Evolutionary conservation across 305 asterid genomes (phyloP), one percentile per base, ranked within the genome.

Genomic region (Plantago lanceolata): DNA sequence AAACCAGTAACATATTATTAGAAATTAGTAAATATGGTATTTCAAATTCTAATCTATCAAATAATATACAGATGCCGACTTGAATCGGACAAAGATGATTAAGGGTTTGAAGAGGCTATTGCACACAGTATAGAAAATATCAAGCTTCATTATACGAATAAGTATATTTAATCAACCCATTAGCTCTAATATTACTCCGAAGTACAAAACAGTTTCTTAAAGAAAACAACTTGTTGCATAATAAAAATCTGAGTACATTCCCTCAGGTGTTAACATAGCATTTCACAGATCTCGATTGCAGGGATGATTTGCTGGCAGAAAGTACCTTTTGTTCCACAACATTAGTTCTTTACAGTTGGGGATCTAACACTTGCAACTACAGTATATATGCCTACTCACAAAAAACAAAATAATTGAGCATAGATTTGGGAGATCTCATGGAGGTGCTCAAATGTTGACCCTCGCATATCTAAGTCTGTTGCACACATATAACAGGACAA

Each of bases 121-220:
- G 8, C 1, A 35, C 8, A 11, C 1, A 7, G 43, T 35, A 35
- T 35, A 14, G 15, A 12, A 55, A 43, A 14, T 54, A 24, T 15
- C 18, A 26, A 24, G 12, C 20, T 3, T 14, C 19, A 5, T 12
- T 37, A 28, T 14, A 67, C 7, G 66, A 21, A 48, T 33, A 24
- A 5, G n/a, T 53, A 17, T 51, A 40, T 47, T 21, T 68, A 21
- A 15, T 24, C 21, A 60, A 12, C 56, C 35, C 19, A 53, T 44
- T 50, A 21, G 37, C 67, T 53, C 57, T 58, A 68, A 21, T 17
- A n/a, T 44, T 18, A 37, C 35, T 57, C 50, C 63, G 18, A 44
- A 48, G n/a, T n/a, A n/a, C n/a, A 19, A 12, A 43, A 19, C 47
- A 68, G 24, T 49, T 31, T 59, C 26, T 59, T 45, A 52, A 8